Percentiles rank a stretch among this genome's conserved stretches.
Evolutionary conservation across 768 basidiomycete genomes (phyloP).

Genomic region (Lentinula boryana): DNA sequence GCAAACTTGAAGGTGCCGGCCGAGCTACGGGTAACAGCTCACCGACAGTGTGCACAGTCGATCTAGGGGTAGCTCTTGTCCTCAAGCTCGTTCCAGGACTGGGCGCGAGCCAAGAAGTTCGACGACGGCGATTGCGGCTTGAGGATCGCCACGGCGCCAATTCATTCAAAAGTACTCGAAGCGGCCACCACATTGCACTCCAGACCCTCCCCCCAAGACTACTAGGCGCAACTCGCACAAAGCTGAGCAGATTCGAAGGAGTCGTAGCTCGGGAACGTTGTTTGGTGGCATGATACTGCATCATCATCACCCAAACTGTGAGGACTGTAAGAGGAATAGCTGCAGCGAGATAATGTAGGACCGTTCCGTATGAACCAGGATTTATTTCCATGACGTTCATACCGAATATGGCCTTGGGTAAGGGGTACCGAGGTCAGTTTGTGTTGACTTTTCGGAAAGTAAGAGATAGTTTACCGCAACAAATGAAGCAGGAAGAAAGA

Average conservation of each 20-base stretch:
- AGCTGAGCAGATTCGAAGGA: neutral
- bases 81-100: slow-evolving; percentile 6
- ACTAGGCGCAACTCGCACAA: neutral
- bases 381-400: slow-evolving; percentile 50
- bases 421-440: neutral
- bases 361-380: slow-evolving; percentile 18
- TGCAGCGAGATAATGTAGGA: slow-evolving; percentile 31
- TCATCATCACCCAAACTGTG: slow-evolving; percentile 40
- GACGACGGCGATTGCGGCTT: neutral
- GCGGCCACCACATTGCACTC: neutral
- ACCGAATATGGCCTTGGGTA: slow-evolving; percentile 39
- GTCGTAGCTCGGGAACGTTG: neutral
- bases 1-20: neutral
- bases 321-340: slow-evolving; percentile 35
- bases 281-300: slow-evolving; percentile 26
- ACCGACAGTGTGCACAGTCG: neutral
- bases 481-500: slow-evolving; percentile 54
- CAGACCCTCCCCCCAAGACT: neutral
- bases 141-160: neutral
- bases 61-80: neutral
- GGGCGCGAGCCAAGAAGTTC: neutral
- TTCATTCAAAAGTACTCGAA: neutral
- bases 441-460: neutral
- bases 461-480: slow-evolving; percentile 26
- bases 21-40: neutral